Evolutionary conservation across 108 stramenopile species (phyloP).

Genomic region (Asterionellopsis glacialis): DNA sequence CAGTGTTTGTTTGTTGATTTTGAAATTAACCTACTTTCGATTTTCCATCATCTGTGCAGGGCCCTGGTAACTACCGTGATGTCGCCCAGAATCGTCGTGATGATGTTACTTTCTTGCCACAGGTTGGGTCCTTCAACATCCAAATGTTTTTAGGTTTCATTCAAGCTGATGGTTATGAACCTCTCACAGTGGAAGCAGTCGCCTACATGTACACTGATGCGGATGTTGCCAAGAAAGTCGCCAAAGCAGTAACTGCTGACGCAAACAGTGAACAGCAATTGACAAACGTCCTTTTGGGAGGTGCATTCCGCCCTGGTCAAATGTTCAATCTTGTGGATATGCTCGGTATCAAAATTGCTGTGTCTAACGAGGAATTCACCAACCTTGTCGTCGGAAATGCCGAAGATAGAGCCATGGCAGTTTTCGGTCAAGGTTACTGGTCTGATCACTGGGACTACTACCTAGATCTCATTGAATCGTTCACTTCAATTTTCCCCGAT

Average conservation of each 20-base stretch:
- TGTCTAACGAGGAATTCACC: conserved; percentile 55
- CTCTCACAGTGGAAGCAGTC: conserved; percentile 89
- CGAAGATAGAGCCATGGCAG: conserved; percentile 73
- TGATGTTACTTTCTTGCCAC: conserved; percentile 86
- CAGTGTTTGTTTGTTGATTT: not conserved
- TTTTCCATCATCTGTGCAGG: conserved; percentile 22
- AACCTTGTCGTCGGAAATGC: conserved; percentile 64
- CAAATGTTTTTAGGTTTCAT: conserved; percentile 88
- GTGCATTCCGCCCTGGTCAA: conserved; percentile 92
- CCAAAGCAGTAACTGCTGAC: conserved; percentile 49
- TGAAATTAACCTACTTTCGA: not conserved
- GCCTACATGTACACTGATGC: conserved; percentile 61
- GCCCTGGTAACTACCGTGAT: conserved; percentile 96
- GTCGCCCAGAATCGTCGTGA: conserved; percentile 94
- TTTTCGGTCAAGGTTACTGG: conserved; percentile 86
- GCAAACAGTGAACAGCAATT: conserved; percentile 49
- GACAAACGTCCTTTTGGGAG: conserved; percentile 56
- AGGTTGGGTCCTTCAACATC: conserved; percentile 83
- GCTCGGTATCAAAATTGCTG: conserved; percentile 54
- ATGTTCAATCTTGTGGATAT: conserved; percentile 77
- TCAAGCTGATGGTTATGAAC: conserved; percentile 96
- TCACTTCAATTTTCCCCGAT: conserved; percentile 91
- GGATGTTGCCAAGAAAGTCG: conserved; percentile 54
- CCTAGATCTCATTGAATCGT: conserved; percentile 86
- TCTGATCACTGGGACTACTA: conserved; percentile 92